These are phyloP conservation scores for Apiotrichum veenhuisii DNA, from an alignment of 1,284 basidiomycete genomes.

Conservation along the genomic window DNA sequence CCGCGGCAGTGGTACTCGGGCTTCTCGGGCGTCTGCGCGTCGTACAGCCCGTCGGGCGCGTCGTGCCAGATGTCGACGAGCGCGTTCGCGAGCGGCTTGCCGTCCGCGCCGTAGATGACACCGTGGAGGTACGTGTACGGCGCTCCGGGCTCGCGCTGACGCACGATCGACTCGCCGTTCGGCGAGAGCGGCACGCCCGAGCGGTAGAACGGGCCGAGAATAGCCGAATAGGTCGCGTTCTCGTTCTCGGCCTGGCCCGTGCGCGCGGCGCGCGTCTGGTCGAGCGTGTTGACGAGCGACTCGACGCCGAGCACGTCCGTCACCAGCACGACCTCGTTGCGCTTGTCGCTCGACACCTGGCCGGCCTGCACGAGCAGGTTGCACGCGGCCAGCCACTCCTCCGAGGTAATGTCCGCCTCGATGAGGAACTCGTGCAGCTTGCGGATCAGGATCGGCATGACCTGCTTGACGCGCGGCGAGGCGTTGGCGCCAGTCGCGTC, in stretches of 20 bases:
- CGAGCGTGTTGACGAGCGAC: constrained; percentile 33
- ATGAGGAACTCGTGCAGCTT: constrained; percentile 42
- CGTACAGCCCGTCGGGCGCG: constrained; percentile 48
- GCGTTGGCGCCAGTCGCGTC: constrained; percentile 30
- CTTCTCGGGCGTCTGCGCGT: constrained; percentile 45
- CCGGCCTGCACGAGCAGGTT: constrained; percentile 46
- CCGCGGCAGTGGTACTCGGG: constrained; percentile 45
- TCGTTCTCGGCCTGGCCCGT: constrained; percentile 7
- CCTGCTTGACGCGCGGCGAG: constrained; percentile 42
- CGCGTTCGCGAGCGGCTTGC: constrained; percentile 42
- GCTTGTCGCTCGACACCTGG: constrained; percentile 42
- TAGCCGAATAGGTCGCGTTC: constrained; percentile 35
- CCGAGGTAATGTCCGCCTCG: constrained; percentile 45
- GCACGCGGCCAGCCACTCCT: constrained; percentile 47
- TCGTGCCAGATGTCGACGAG: constrained; percentile 49
- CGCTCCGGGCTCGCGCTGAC: constrained; percentile 33
- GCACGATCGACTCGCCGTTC: constrained; percentile 37
- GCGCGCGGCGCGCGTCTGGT: constrained; percentile 19
- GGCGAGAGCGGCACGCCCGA: constrained; percentile 38
- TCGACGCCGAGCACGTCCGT: constrained; percentile 49
- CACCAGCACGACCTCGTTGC: constrained; percentile 50
- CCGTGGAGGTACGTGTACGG: constrained; percentile 42
- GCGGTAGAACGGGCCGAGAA: constrained; percentile 38
- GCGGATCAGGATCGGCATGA: constrained; percentile 43
- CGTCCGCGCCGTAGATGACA: constrained; percentile 34